Conservation (phyloP, 1,284 basidiomycete genomes). For the Leccinum fallax region DNA sequence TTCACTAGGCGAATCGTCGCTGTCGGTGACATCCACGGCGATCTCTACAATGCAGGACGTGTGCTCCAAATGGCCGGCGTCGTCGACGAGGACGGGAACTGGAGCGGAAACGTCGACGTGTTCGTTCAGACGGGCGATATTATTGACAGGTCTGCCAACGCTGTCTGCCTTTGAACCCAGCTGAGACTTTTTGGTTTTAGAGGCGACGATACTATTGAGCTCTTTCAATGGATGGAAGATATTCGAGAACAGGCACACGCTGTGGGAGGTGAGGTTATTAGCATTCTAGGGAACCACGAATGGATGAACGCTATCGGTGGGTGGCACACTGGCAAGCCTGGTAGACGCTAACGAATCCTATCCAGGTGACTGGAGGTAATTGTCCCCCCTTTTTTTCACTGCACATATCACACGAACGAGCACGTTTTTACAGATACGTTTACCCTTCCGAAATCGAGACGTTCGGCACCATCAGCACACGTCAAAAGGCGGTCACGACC, state of each 20-base stretch:
- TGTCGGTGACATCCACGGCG: conserved; percentile 71
- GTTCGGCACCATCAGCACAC: conserved; percentile 70
- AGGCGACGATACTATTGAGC: conserved; percentile 83
- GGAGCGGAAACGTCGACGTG: conserved; percentile 79
- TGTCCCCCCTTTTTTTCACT: conserved; percentile 15
- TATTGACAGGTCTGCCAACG: conserved; percentile 69
- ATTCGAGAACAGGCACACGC: conserved; percentile 74
- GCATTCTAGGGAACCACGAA: conserved; percentile 88
- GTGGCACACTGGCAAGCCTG: conserved; percentile 19
- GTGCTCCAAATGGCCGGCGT: conserved; percentile 81
- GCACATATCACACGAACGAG: conserved; percentile 1
- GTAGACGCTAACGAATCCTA: conserved; percentile 10
- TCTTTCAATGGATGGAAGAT: conserved; percentile 81
- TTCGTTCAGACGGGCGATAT: conserved; percentile 95
- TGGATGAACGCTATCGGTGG: conserved; percentile 87
- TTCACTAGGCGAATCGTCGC: conserved; percentile 52
- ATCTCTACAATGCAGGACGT: conserved; percentile 57
- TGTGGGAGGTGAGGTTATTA: conserved; percentile 73
- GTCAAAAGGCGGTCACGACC: conserved; percentile 70
- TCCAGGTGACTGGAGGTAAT: conserved; percentile 81
- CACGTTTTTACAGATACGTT: conserved; percentile 67
- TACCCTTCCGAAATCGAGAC: conserved; percentile 77
- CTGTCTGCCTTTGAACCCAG: not conserved
- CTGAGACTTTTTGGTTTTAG: conserved; percentile 39
- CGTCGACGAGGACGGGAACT: conserved; percentile 66